Evolutionary conservation across 2,329 filamentous ascomycete species (phyloP).

Genomic region (Neurospora sp.): DNA sequence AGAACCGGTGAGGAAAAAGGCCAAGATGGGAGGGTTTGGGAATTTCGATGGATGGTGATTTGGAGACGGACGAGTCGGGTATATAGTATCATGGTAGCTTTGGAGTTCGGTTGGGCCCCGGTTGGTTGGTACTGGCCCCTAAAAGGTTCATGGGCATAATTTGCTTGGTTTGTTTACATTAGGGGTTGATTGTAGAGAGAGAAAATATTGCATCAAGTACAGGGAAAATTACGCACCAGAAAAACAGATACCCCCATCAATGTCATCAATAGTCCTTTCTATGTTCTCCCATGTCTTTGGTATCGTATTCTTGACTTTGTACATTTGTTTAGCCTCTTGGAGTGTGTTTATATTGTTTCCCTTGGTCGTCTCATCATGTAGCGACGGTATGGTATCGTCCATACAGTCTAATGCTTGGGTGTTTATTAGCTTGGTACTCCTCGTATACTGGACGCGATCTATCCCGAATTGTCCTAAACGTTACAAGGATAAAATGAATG

Average conservation of each 20-base stretch:
- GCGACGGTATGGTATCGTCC: no score
- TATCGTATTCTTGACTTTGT: neutral
- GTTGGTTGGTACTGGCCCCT: neutral
- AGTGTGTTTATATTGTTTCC: no score
- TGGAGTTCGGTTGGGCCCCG: neutral
- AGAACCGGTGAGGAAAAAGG: constrained; percentile 72
- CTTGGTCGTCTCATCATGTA: no score
- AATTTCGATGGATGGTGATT: constrained; percentile 86
- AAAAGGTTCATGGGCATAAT: neutral
- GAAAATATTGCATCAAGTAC: neutral
- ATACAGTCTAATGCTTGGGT: neutral
- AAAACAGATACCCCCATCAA: neutral
- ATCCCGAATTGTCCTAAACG: no score
- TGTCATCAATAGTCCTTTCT: neutral
- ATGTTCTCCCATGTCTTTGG: neutral
- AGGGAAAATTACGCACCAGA: neutral
- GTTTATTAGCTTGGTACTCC: no score
- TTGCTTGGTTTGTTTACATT: neutral
- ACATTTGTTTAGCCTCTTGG: no score
- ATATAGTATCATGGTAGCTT: neutral
- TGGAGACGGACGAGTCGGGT: no score
- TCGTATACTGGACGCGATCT: no score
- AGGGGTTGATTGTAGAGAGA: neutral
- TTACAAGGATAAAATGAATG: no score
- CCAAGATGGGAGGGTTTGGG: constrained; percentile 71